Percentiles rank a stretch among this genome's conserved stretches.
These are phyloP conservation scores for Irpex sp. DNA, from an alignment of 1,284 basidiomycete species.

Conservation along the genomic window DNA sequence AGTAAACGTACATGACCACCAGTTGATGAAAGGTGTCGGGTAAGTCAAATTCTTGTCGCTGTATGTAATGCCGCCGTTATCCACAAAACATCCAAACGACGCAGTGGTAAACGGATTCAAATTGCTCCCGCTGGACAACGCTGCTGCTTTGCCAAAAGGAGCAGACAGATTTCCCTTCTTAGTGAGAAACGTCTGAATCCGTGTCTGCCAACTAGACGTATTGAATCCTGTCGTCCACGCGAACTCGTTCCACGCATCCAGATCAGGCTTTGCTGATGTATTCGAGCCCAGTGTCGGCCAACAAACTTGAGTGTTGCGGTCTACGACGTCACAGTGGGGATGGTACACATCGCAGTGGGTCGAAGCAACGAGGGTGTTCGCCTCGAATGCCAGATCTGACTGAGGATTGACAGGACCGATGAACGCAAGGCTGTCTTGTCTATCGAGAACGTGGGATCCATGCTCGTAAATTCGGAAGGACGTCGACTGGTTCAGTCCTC, in stretches of 20 bases:
- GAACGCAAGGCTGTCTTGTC: neutral
- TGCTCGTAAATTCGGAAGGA: neutral
- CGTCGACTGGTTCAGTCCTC: neutral
- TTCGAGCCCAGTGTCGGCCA: neutral
- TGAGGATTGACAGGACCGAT: neutral
- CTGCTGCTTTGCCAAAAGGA: neutral
- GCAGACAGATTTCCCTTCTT: neutral
- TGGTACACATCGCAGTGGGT: neutral
- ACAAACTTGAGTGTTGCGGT: neutral
- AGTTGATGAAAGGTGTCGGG: neutral
- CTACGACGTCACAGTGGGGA: neutral
- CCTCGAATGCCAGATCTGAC: neutral
- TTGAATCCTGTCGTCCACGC: neutral
- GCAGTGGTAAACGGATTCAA: neutral
- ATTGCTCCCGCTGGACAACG: neutral
- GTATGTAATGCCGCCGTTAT: neutral
- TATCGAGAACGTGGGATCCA: neutral
- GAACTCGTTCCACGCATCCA: neutral
- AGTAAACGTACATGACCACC: neutral
- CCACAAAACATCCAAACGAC: neutral
- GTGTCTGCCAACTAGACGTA: neutral
- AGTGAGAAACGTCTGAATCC: neutral
- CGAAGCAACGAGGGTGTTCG: neutral
- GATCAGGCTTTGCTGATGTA: neutral
- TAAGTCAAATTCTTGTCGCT: neutral